These are phyloP conservation scores for Termitomyces sp. DNA, from an alignment of 768 basidiomycete genomes.

Conservation along the genomic window DNA sequence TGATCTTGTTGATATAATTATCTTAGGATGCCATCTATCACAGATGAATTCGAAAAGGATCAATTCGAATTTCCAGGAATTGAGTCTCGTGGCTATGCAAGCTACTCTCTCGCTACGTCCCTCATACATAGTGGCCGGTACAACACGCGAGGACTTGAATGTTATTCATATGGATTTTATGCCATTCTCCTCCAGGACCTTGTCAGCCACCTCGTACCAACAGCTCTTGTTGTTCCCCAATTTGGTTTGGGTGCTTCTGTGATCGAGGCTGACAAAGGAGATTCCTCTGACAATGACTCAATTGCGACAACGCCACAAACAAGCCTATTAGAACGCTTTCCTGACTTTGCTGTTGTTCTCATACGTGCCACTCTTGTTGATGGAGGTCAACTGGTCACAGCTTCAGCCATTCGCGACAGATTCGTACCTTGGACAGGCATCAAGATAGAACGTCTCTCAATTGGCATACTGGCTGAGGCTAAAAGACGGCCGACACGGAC, in stretches of 20 bases:
- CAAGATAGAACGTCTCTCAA: neutral
- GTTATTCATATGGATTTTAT: neutral
- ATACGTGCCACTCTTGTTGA: neutral
- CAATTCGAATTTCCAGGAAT: neutral
- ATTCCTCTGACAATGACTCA: neutral
- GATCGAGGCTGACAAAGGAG: neutral
- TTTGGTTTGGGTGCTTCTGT: neutral
- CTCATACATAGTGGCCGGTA: neutral
- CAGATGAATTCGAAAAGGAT: neutral
- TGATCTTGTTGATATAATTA: neutral
- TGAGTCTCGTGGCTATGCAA: slow-evolving; percentile 1
- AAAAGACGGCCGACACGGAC: neutral
- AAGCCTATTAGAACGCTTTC: too few relatives aligned
- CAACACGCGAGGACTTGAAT: neutral
- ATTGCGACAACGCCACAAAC: neutral
- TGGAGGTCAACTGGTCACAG: neutral
- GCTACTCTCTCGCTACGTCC: neutral
- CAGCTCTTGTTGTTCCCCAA: neutral
- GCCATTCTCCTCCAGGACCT: neutral
- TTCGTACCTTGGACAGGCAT: neutral
- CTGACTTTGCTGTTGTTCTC: neutral
- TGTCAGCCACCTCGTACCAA: neutral
- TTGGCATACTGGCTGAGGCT: neutral
- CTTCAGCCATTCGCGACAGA: neutral
- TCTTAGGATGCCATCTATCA: neutral